Conservation (phyloP, 2,329 filamentous ascomycete species). For the Cordyceps tenuipes region DNA sequence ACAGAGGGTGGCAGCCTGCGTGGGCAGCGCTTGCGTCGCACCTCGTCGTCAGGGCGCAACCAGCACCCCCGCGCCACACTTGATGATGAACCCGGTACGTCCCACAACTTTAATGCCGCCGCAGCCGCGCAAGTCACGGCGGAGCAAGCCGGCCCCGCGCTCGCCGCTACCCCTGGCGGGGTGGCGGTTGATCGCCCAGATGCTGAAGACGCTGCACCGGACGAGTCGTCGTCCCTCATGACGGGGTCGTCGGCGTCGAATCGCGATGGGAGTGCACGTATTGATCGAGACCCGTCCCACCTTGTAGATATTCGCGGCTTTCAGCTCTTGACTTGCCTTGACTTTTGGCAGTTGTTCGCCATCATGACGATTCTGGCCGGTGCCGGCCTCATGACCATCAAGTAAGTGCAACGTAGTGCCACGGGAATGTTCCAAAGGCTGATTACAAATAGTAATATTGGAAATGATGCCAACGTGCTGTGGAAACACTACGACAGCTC, state of each 20-base stretch:
- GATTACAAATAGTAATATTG: constrained; percentile 65
- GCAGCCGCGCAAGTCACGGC: constrained; percentile 21
- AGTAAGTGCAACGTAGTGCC: constrained; percentile 49
- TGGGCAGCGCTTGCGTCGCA: constrained; percentile 33
- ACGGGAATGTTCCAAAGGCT: constrained; percentile 1
- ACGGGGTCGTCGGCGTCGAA: constrained; percentile 49
- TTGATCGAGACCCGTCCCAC: constrained; percentile 67
- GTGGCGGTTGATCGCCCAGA: constrained; percentile 17
- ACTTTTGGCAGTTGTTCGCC: constrained; percentile 87
- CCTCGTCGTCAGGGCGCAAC: constrained; percentile 28
- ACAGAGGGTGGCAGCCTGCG: constrained; percentile 23
- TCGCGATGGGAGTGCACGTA: constrained; percentile 47
- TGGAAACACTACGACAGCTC: constrained; percentile 79
- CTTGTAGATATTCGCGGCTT: constrained; percentile 87
- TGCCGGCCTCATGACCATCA: constrained; percentile 97
- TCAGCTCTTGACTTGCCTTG: constrained; percentile 58
- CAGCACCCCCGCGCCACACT: neutral
- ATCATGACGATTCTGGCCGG: constrained; percentile 88
- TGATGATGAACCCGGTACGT: constrained; percentile 59
- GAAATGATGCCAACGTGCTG: constrained; percentile 77
- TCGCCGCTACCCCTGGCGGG: neutral
- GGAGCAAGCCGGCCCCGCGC: constrained; percentile 13
- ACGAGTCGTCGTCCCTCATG: constrained; percentile 77
- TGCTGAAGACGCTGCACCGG: constrained; percentile 22
- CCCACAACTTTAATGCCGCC: constrained; percentile 25